Percentiles rank a stretch among this genome's conserved stretches.
Evolutionary conservation across 2,329 filamentous ascomycete genomes (phyloP).

Genomic region (Talaromyces sp.): DNA sequence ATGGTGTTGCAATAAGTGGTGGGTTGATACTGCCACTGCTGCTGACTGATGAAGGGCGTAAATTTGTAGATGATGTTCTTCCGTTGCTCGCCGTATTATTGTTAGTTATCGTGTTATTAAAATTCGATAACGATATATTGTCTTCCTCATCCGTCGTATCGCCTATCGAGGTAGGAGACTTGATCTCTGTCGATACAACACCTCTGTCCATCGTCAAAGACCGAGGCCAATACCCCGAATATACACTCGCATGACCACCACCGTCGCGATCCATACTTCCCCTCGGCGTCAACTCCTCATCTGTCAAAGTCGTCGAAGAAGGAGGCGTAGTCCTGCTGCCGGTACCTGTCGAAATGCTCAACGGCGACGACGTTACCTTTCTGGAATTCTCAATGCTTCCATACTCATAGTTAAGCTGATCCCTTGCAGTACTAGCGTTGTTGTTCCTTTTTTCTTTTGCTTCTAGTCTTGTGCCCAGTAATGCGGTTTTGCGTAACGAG

Average conservation of each 20-base stretch:
- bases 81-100: slow-evolving; percentile 27
- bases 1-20: slow-evolving; percentile 40
- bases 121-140: slow-evolving; percentile 61
- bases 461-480: slow-evolving; percentile 62
- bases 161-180: slow-evolving; percentile 52
- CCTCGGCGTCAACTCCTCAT: slow-evolving; percentile 17
- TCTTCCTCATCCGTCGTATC: slow-evolving; percentile 84
- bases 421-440: slow-evolving; percentile 13
- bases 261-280: slow-evolving; percentile 22
- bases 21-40: slow-evolving; percentile 22
- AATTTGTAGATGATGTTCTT: slow-evolving; percentile 17
- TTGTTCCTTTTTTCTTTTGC: slow-evolving; percentile 32
- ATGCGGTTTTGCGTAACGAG: slow-evolving; percentile 81
- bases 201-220: slow-evolving; percentile 15
- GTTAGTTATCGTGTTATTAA: slow-evolving; percentile 27
- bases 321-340: not conserved
- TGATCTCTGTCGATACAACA: slow-evolving; percentile 27
- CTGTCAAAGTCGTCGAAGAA: not conserved
- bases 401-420: slow-evolving; percentile 9
- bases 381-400: slow-evolving; percentile 4
- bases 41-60: slow-evolving; percentile 24
- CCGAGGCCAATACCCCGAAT: slow-evolving; percentile 14
- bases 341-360: not conserved
- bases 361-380: slow-evolving; percentile 2
- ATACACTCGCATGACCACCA: slow-evolving; percentile 19